These are phyloP conservation scores for Tulasnella sp. DNA, from an alignment of 768 basidiomycete genomes.

Conservation along the genomic window DNA sequence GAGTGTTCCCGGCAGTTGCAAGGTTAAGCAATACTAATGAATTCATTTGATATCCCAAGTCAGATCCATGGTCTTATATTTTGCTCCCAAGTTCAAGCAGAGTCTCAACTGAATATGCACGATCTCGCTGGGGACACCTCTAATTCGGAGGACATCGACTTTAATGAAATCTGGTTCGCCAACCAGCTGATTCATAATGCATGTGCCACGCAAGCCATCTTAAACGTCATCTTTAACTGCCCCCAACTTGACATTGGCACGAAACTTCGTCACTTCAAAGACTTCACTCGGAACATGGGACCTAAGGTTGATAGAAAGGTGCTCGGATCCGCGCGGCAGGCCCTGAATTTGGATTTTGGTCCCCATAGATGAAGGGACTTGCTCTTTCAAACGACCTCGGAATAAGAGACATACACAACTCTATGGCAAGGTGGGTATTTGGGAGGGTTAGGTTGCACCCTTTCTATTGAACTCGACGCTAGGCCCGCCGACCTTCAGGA, in stretches of 20 bases:
- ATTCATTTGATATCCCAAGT: not conserved
- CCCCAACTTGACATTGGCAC: slow-evolving; percentile 44
- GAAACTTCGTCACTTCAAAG: slow-evolving; percentile 39
- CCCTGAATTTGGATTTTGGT: not conserved
- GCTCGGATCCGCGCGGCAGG: not conserved
- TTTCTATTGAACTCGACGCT: not conserved
- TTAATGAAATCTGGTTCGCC: slow-evolving; percentile 47
- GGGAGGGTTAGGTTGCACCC: not conserved
- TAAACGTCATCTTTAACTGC: slow-evolving; percentile 55
- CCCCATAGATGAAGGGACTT: slow-evolving; percentile 52
- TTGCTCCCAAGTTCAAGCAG: not conserved
- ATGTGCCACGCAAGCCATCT: slow-evolving; percentile 53
- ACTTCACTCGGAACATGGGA: slow-evolving; percentile 49
- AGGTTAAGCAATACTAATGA: not conserved
- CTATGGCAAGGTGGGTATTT: slow-evolving; percentile 44
- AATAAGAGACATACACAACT: slow-evolving; percentile 51
- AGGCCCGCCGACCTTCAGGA: slow-evolving; percentile 52
- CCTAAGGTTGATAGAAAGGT: slow-evolving; percentile 40
- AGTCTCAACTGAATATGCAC: not conserved
- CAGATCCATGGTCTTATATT: not conserved
- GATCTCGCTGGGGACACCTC: not conserved
- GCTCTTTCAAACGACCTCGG: slow-evolving; percentile 50
- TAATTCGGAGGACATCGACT: not conserved
- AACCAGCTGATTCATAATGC: slow-evolving; percentile 61
- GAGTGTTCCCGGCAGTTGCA: not conserved